A percentile compares a stretch with the other conserved stretches of the same genome.
These are phyloP conservation scores for Melastoma malabathricum DNA, from an alignment of 345 rosid species.

Conservation along the genomic window DNA sequence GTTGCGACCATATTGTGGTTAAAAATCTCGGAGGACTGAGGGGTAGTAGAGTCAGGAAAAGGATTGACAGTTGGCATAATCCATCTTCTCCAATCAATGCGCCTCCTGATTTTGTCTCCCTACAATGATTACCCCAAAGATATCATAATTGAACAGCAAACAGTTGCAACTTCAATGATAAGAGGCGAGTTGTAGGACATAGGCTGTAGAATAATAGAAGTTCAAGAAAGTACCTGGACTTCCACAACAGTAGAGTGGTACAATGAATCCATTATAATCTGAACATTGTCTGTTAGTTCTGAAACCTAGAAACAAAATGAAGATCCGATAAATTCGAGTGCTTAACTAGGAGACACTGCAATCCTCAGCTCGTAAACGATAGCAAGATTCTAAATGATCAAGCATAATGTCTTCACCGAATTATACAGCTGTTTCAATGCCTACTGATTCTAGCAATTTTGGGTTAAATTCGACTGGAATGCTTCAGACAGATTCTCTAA, in stretches of 20 bases:
- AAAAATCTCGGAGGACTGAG: slow-evolving; percentile 3
- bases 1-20: slow-evolving; percentile 4
- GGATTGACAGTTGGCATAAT: slow-evolving; percentile 11
- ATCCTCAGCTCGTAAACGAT: no score
- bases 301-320: slow-evolving; percentile 8
- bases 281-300: slow-evolving; percentile 10
- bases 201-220: no score
- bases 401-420: neutral
- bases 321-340: neutral
- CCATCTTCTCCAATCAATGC: slow-evolving; percentile 16
- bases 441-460: no score
- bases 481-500: no score
- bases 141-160: no score
- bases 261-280: slow-evolving; percentile 13
- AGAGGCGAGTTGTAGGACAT: neutral
- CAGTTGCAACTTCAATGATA: neutral
- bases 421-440: no score
- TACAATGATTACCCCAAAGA: slow-evolving; percentile 2
- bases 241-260: slow-evolving; percentile 14
- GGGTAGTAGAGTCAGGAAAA: slow-evolving; percentile 5
- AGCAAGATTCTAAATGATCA: neutral
- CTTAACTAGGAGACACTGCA: no score
- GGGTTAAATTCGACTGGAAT: no score
- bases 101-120: slow-evolving; percentile 18
- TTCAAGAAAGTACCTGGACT: slow-evolving; percentile 14